These are phyloP conservation scores for Haplosporangium sp. DNA, from an alignment of 371 early-diverging fungal genomes.

Conservation along the genomic window DNA sequence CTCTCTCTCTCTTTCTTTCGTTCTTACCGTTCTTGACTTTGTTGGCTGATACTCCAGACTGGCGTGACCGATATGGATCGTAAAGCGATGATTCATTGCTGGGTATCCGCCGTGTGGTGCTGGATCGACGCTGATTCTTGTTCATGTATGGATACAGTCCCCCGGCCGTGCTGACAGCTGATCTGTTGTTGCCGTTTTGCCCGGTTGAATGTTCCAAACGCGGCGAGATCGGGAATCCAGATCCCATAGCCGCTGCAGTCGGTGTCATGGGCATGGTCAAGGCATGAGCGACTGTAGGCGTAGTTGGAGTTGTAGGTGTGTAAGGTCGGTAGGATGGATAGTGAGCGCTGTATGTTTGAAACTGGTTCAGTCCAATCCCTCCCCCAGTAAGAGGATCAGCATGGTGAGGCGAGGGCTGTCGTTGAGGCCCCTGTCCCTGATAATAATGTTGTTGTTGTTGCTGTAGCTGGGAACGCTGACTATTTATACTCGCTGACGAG, in stretches of 20 bases:
- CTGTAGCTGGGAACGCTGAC: slow-evolving; percentile 20
- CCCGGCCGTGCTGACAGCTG: slow-evolving; percentile 4
- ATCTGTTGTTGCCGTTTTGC: not conserved
- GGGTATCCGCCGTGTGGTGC: slow-evolving; percentile 33
- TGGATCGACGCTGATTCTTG: slow-evolving; percentile 23
- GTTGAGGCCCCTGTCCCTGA: slow-evolving; percentile 29
- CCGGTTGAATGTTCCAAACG: slow-evolving; percentile 22
- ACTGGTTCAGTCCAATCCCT: slow-evolving; percentile 9
- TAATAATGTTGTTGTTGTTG: slow-evolving; percentile 25
- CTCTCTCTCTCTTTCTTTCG: not conserved
- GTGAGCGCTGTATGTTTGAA: slow-evolving; percentile 33
- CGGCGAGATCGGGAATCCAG: slow-evolving; percentile 19
- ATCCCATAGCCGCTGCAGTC: slow-evolving; percentile 12
- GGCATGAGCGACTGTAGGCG: slow-evolving; percentile 18
- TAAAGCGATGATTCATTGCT: slow-evolving; percentile 42
- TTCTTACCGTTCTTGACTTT: slow-evolving; percentile 52
- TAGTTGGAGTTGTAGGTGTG: slow-evolving; percentile 45
- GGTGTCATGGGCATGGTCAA: slow-evolving; percentile 35
- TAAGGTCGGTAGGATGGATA: slow-evolving; percentile 48
- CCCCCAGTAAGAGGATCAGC: slow-evolving; percentile 18
- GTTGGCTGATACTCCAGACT: slow-evolving; percentile 41
- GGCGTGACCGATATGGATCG: slow-evolving; percentile 53
- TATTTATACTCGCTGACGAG: slow-evolving; percentile 30
- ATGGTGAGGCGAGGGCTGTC: slow-evolving; percentile 5
- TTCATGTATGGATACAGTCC: slow-evolving; percentile 18